These are phyloP conservation scores for Fraxinus angustifolia DNA, from an alignment of 305 asterid genomes.

Conservation along the genomic window DNA sequence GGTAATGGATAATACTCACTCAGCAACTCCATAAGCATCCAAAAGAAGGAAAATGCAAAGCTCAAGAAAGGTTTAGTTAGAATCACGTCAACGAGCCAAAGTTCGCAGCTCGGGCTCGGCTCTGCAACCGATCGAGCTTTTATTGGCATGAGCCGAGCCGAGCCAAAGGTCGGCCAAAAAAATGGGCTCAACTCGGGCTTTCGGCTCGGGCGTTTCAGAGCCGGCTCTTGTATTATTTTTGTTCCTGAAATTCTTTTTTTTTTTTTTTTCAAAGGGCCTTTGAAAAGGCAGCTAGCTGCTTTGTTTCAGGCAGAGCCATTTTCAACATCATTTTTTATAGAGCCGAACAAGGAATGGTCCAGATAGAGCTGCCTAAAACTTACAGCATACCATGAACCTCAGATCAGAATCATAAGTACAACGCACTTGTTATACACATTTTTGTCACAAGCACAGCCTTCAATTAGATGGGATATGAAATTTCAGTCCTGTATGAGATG, in stretches of 20 bases:
- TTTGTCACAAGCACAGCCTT: neutral
- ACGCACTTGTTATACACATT: neutral
- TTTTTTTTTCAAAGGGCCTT: no score
- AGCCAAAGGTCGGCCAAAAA: no score
- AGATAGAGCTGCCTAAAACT: conserved; percentile 1
- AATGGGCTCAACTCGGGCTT: neutral
- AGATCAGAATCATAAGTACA: neutral
- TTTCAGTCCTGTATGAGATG: neutral
- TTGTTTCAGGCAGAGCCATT: conserved; percentile 6
- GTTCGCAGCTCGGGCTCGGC: neutral
- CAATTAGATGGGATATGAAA: neutral
- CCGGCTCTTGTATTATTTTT: no score
- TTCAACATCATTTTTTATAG: conserved; percentile 3
- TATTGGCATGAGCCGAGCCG: neutral
- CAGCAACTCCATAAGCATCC: conserved; percentile 8
- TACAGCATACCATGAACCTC: neutral
- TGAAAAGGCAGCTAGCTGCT: neutral
- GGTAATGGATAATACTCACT: neutral
- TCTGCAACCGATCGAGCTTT: neutral
- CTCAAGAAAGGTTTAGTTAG: neutral
- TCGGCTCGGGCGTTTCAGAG: neutral
- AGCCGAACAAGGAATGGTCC: conserved; percentile 1
- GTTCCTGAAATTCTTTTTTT: no score
- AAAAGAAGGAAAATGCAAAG: neutral
- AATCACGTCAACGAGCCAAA: neutral